Evolutionary conservation across 2,329 filamentous ascomycete species (phyloP).

Genomic region (Pseudogymnoascus destructans): DNA sequence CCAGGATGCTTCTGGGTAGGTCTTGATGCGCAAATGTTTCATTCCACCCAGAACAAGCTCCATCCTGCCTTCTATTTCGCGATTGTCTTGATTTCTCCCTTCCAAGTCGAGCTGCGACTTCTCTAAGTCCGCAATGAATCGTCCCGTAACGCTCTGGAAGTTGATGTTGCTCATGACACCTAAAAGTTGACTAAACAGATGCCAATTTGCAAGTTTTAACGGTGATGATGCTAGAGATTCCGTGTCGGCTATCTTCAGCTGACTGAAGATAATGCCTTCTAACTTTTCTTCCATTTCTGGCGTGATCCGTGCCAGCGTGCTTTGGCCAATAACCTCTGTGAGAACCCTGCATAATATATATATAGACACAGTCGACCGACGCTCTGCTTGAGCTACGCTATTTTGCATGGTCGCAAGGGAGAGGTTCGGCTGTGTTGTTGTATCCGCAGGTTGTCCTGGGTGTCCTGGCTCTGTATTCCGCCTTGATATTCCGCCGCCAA

Average conservation of each 20-base stretch:
- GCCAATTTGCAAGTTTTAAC: constrained; percentile 87
- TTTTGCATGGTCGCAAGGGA: constrained; percentile 42
- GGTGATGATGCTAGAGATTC: constrained; percentile 67
- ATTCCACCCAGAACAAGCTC: constrained; percentile 83
- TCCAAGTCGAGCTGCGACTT: constrained; percentile 62
- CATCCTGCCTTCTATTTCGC: constrained; percentile 65
- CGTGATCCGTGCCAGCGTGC: constrained; percentile 67
- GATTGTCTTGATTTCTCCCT: constrained; percentile 52
- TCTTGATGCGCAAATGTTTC: constrained; percentile 72
- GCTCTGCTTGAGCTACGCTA: constrained; percentile 66
- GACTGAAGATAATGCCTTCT: constrained; percentile 92
- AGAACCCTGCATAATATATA: constrained; percentile 90
- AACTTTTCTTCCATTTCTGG: constrained; percentile 87
- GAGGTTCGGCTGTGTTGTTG: constrained; percentile 9
- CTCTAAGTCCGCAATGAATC: constrained; percentile 73
- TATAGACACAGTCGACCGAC: constrained; percentile 85
- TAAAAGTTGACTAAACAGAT: constrained; percentile 79
- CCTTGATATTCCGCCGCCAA: constrained; percentile 36
- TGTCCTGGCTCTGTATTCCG: constrained; percentile 58
- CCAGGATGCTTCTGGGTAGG: constrained; percentile 63
- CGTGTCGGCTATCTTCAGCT: constrained; percentile 76
- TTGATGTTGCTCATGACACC: constrained; percentile 95
- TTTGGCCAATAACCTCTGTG: constrained; percentile 88
- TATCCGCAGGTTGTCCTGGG: constrained; percentile 16
- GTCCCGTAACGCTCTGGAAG: constrained; percentile 68